Percentiles rank a stretch among this genome's conserved stretches.
Conservation (phyloP, 306 rosid genomes). For the Vigna reflexopilosa region DNA sequence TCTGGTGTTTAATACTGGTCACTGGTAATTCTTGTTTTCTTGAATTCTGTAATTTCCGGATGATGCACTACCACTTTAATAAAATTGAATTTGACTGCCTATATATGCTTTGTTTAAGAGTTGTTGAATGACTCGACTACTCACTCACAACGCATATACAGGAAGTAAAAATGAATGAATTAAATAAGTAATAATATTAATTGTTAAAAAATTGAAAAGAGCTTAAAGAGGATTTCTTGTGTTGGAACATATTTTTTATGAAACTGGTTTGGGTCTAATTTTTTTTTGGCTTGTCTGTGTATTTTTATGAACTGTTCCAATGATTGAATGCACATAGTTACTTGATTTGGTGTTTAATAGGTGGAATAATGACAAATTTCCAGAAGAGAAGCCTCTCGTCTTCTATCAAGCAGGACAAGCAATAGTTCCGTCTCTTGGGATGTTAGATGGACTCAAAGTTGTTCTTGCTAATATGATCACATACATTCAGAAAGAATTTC, state of each 20-base stretch:
- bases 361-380: slow-evolving; percentile 90
- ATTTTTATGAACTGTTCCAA: not conserved
- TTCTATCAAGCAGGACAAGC: slow-evolving; percentile 74
- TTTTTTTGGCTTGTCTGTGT: slow-evolving; percentile 9
- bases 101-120: slow-evolving; percentile 3
- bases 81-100: slow-evolving; percentile 23
- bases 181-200: not conserved
- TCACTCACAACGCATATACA: not conserved
- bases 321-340: not conserved
- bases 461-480: slow-evolving; percentile 66
- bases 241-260: slow-evolving; percentile 26
- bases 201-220: not conserved
- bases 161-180: not conserved
- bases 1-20: slow-evolving; percentile 89
- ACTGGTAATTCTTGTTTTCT: slow-evolving; percentile 66
- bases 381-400: slow-evolving; percentile 81
- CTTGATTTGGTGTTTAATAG: slow-evolving; percentile 54
- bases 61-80: slow-evolving; percentile 22
- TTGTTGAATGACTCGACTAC: slow-evolving; percentile 19
- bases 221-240: not conserved
- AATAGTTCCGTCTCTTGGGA: slow-evolving; percentile 67
- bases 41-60: slow-evolving; percentile 22
- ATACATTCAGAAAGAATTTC: slow-evolving; percentile 66
- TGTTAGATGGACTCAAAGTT: slow-evolving; percentile 76
- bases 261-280: slow-evolving; percentile 29